Base-by-base conservation (phyloP, 805 yeast genomes). In the Torulaspora indica region DNA sequence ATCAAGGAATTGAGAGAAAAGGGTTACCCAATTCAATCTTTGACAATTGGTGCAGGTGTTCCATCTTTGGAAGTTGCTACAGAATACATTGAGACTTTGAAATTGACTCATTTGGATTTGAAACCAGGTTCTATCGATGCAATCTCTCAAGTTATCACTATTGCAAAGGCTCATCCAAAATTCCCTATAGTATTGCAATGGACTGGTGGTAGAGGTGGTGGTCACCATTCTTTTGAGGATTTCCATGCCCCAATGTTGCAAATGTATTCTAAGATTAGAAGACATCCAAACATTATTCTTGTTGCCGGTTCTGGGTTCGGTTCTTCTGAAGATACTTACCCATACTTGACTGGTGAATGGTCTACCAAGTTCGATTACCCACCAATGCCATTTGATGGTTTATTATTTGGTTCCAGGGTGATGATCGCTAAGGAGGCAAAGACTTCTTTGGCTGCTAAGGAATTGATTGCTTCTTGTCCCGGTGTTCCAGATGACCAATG, bases 181-280 rank as follows among this genome's bases (percentile, higher is more conserved):
- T 93, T 93, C 90, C 99, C 98, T 53, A 88, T 93, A 61, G 91
- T 93, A 44, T 73, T 93, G 58, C 98, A 93, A 75, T 93, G 99
- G 99, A 93, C 99, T 48, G 98, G 98, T 78, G 99, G 99, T 70
- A 90, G 99, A 78, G 99, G 97, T 74, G 99, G 99, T 78, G 99
- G 99, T 64, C 99, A 93, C 69, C 99, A 93, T 70, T 91, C 98
- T 40, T 93, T 81, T 63, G 99, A 93, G 76, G 99, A 93, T 73
- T 89, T 91, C 93, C 98, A 93, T 70, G 91, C 90, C 64, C 98
- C 98, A 56, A 78, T 93, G 55, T 73, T 93, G 63, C 96, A 88
- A 69, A 93, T 93, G 91, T 93, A 93, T 71, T 74, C 95, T 55
- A 84, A 85, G 74, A 85, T 93, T 60, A 85, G 99, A 78, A 84